A percentile compares a stretch with the other conserved stretches of the same genome.
phyloP scores from a whole-genome alignment of 2,329 filamentous ascomycete species.

The Microsporum ferrugineum region DNA sequence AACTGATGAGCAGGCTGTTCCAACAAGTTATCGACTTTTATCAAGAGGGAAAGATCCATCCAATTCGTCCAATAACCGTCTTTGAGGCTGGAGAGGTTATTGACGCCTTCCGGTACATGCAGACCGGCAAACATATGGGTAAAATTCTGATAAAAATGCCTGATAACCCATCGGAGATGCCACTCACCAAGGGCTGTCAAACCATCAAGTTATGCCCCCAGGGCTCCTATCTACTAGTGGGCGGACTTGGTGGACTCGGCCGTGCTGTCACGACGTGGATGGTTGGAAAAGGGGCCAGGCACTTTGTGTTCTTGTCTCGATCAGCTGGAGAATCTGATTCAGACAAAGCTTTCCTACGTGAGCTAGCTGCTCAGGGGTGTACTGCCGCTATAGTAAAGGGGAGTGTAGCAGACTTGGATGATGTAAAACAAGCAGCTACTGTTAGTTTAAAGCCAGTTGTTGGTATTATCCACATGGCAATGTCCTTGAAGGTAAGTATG shows the following conservation, averaged over 20 bases:
- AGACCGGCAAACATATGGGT: conserved; percentile 26
- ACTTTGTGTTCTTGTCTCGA: conserved; percentile 24
- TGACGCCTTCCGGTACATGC: conserved; percentile 20
- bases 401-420: conserved; percentile 10
- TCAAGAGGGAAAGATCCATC: not conserved
- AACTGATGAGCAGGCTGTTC: not conserved
- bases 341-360: not conserved
- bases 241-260: conserved; percentile 9
- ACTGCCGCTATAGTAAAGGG: conserved; percentile 9
- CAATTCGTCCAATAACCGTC: not conserved
- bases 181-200: not conserved
- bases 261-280: conserved; percentile 6
- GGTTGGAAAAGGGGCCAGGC: conserved; percentile 17
- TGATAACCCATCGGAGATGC: not conserved
- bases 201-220: not conserved
- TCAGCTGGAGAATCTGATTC: conserved; percentile 14
- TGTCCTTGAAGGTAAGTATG: conserved; percentile 11
- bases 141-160: conserved; percentile 25
- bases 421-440: conserved; percentile 3
- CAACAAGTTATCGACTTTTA: not conserved
- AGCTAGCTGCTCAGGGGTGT: not conserved
- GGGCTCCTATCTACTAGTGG: conserved; percentile 6
- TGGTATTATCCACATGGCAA: conserved; percentile 10
- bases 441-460: not conserved
- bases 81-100: not conserved